Evolutionary conservation across 768 basidiomycete species (phyloP).

Genomic region (Mycena metata): DNA sequence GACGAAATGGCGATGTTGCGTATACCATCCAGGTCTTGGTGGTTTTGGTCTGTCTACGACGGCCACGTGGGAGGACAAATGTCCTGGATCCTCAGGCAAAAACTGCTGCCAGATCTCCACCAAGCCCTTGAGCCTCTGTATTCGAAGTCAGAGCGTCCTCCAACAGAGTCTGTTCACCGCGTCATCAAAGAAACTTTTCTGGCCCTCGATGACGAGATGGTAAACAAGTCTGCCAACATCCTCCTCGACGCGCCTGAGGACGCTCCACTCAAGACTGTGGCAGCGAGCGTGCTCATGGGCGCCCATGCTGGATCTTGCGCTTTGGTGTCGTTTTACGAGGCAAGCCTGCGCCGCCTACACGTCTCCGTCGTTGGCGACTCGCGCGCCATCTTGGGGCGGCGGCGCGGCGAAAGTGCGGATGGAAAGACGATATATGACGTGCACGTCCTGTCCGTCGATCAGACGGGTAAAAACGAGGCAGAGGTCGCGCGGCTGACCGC

Average conservation of each 20-base stretch:
- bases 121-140: conserved; percentile 20
- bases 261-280: conserved; percentile 42
- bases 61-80: conserved; percentile 34
- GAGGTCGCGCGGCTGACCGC: conserved; percentile 55
- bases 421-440: conserved; percentile 53
- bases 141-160: conserved; percentile 34
- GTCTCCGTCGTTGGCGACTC: conserved; percentile 63
- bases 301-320: conserved; percentile 60
- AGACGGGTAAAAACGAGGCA: conserved; percentile 53
- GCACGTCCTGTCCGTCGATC: conserved; percentile 57
- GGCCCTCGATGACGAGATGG: conserved; percentile 57
- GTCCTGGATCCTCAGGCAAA: conserved; percentile 19
- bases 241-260: conserved; percentile 40
- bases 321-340: conserved; percentile 60
- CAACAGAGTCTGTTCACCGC: conserved; percentile 49
- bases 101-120: conserved; percentile 17
- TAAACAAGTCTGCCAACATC: conserved; percentile 48
- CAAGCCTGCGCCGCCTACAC: conserved; percentile 52
- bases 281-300: conserved; percentile 46
- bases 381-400: conserved; percentile 63
- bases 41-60: conserved; percentile 36
- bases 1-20: conserved; percentile 16
- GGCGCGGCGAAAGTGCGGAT: conserved; percentile 34
- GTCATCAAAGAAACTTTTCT: conserved; percentile 55
- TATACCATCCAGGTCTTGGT: conserved; percentile 21